phyloP scores from a whole-genome alignment of 441 rosid genomes.

The Rhodomyrtus psidioides region DNA sequence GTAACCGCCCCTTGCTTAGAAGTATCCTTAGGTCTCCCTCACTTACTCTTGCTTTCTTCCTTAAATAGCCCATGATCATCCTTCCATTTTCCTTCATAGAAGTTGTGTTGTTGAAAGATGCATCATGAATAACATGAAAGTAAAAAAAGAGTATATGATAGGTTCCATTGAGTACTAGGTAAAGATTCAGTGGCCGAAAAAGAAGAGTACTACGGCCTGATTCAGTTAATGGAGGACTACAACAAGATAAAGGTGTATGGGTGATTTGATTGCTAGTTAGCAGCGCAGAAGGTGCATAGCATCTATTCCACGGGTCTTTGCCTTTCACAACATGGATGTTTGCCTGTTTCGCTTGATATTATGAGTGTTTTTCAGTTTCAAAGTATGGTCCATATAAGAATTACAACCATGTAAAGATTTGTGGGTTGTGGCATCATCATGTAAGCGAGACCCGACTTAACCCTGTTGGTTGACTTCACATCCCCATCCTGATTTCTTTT shows the following conservation, averaged over 20 bases:
- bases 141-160: neutral
- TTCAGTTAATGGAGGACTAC: neutral
- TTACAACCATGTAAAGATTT: neutral
- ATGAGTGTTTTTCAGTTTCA: neutral
- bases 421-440: neutral
- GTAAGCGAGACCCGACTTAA: neutral
- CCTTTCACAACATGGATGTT: neutral
- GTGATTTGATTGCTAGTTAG: neutral
- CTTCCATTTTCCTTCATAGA: neutral
- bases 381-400: neutral
- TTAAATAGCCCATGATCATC: neutral
- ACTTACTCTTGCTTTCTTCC: neutral
- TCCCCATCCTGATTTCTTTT: neutral
- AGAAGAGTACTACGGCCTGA: neutral
- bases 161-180: neutral
- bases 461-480: neutral
- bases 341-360: neutral
- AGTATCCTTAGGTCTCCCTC: neutral
- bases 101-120: neutral
- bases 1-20: neutral
- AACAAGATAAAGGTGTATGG: neutral
- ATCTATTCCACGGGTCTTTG: neutral
- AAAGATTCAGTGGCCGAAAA: neutral
- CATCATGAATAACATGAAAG: neutral
- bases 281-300: neutral